Evolutionary conservation across 2,329 filamentous ascomycete species (phyloP).

Genomic region (Pseudocercospora fuligena): DNA sequence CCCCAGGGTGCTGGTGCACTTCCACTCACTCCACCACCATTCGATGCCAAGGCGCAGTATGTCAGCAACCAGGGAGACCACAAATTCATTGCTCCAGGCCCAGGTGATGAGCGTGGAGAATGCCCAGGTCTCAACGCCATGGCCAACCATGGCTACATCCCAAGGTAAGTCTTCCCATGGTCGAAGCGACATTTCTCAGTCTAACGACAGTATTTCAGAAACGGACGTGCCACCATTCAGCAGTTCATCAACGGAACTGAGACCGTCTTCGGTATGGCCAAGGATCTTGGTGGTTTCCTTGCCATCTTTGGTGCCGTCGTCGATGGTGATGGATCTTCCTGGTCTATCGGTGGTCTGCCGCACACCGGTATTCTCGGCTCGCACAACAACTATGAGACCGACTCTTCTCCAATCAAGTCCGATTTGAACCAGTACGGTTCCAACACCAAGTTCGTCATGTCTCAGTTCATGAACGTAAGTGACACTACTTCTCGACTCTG

Average conservation of each 20-base stretch:
- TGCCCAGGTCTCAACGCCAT: conserved; percentile 34
- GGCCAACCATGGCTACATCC: conserved; percentile 26
- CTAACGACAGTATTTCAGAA: conserved; percentile 31
- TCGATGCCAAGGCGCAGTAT: conserved; percentile 39
- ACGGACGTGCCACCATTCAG: conserved; percentile 41
- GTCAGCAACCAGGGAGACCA: conserved; percentile 37
- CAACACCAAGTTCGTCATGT: conserved; percentile 27
- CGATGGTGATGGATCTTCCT: conserved; percentile 28
- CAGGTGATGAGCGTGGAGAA: conserved; percentile 36
- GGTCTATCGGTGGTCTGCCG: conserved; percentile 30
- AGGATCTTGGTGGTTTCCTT: conserved; percentile 29
- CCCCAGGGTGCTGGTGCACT: conserved; percentile 37
- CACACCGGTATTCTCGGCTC: conserved; percentile 31
- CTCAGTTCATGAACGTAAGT: conserved; percentile 30
- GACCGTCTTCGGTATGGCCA: conserved; percentile 41
- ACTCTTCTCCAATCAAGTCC: conserved; percentile 40
- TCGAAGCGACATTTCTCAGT: too few relatives aligned
- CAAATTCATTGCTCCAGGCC: conserved; percentile 35
- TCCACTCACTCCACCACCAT: conserved; percentile 36
- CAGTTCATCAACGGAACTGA: conserved; percentile 40
- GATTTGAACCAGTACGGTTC: conserved; percentile 40
- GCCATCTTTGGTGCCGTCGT: conserved; percentile 27
- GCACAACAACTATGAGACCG: conserved; percentile 45
- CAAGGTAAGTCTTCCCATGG: too few relatives aligned
- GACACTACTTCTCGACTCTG: conserved; percentile 19